Conservation (phyloP, 768 basidiomycete species). For the Lyophyllum decastes region DNA sequence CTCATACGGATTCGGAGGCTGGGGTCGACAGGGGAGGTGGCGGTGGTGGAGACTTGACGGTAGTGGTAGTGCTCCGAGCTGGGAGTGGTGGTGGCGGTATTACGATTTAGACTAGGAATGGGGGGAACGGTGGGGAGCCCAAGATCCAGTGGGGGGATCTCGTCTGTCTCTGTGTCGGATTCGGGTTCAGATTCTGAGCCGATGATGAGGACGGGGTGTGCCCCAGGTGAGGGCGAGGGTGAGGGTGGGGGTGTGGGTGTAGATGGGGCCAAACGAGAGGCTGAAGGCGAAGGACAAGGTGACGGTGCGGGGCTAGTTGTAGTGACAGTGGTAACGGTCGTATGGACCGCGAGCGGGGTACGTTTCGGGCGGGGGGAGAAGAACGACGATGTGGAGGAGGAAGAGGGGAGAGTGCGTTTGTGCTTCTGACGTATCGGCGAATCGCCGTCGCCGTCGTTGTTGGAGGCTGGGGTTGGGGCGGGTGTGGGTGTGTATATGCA, state of each 20-base stretch:
- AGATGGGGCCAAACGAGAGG: no score
- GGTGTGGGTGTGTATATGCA: neutral
- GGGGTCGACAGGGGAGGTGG: neutral
- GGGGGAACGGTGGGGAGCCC: no score
- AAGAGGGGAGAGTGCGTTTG: conserved; percentile 2
- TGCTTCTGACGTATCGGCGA: neutral
- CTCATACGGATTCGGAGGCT: neutral
- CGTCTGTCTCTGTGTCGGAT: neutral
- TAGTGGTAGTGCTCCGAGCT: neutral
- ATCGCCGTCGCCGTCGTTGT: neutral
- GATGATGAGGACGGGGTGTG: neutral
- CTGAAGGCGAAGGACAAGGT: no score
- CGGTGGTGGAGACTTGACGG: neutral
- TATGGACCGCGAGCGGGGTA: neutral
- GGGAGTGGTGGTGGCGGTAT: neutral
- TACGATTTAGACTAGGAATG: no score
- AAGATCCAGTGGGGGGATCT: neutral
- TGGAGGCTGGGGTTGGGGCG: neutral
- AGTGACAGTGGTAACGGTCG: neutral
- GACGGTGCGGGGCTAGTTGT: neutral
- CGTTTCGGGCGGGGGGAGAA: conserved; percentile 13
- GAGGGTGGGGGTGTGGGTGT: no score
- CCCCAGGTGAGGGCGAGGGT: no score
- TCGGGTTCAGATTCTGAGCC: no score
- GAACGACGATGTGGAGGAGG: conserved; percentile 5